phyloP scores from a whole-genome alignment of 441 rosid genomes.

The Breynia disticha region DNA sequence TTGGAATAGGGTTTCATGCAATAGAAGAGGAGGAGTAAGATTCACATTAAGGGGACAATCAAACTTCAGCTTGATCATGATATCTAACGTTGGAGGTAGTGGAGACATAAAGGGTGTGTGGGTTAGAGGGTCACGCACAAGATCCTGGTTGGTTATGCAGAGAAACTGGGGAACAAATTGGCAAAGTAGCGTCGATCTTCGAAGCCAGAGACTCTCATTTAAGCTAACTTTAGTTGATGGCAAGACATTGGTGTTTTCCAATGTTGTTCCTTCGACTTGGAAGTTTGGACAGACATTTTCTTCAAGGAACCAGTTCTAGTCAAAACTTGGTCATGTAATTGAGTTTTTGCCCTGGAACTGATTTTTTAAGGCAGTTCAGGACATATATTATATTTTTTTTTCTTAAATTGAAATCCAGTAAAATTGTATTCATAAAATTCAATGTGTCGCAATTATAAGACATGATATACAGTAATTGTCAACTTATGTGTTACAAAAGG shows the following conservation, averaged over 20 bases:
- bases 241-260: conserved; percentile 36
- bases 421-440: too few species aligned
- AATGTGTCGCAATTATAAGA: too few species aligned
- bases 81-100: conserved; percentile 67
- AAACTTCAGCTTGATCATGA: conserved; percentile 61
- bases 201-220: conserved; percentile 48
- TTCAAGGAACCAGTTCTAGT: conserved; percentile 39
- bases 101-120: conserved; percentile 56
- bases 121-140: conserved; percentile 46
- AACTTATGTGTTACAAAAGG: too few species aligned
- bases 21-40: conserved; percentile 66
- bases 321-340: too few species aligned
- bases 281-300: conserved; percentile 72
- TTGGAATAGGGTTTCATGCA: conserved; percentile 49
- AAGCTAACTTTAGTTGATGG: conserved; percentile 49
- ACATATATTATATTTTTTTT: too few species aligned
- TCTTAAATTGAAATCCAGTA: too few species aligned
- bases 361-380: too few species aligned
- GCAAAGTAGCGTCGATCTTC: conserved; percentile 53
- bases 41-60: conserved; percentile 74
- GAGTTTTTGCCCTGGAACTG: too few species aligned
- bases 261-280: conserved; percentile 63
- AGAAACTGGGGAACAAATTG: conserved; percentile 80
- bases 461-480: too few species aligned
- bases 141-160: conserved; percentile 47